A percentile compares a stretch with the other conserved stretches of the same genome.
Conservation (phyloP, 352 stramenopile species). For the Pythium vanterpoolii region DNA sequence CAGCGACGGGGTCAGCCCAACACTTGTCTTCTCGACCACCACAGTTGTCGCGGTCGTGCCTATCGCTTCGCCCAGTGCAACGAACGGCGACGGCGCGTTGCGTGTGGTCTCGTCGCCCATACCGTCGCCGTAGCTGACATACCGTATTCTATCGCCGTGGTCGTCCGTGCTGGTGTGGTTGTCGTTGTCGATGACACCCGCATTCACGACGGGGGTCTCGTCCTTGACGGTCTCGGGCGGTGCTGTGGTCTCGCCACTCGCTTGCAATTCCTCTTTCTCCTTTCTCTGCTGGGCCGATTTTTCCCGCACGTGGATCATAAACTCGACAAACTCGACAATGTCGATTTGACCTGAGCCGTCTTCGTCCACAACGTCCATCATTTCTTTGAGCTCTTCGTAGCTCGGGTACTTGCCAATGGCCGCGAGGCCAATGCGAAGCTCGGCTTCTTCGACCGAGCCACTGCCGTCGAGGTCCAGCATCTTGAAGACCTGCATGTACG, state of each 20-base stretch:
- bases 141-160: conserved; percentile 19
- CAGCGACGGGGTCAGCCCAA: background rate
- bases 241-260: background rate
- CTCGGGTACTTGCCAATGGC: conserved; percentile 77
- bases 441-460: conserved; percentile 81
- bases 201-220: no score
- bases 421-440: conserved; percentile 73
- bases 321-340: conserved; percentile 85
- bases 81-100: background rate
- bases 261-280: conserved; percentile 2
- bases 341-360: conserved; percentile 84
- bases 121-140: conserved; percentile 8
- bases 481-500: conserved; percentile 83
- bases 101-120: conserved; percentile 10
- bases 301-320: conserved; percentile 79
- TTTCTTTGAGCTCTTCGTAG: conserved; percentile 80
- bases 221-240: background rate
- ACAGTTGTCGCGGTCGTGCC: background rate
- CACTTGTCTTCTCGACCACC: conserved; percentile 11
- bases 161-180: no score
- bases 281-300: conserved; percentile 54
- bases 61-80: background rate
- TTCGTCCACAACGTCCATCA: conserved; percentile 86
- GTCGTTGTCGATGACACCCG: no score
- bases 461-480: conserved; percentile 81